These are phyloP conservation scores for Trichoderma sp. DNA, from an alignment of 2,329 filamentous ascomycete genomes.

Conservation along the genomic window DNA sequence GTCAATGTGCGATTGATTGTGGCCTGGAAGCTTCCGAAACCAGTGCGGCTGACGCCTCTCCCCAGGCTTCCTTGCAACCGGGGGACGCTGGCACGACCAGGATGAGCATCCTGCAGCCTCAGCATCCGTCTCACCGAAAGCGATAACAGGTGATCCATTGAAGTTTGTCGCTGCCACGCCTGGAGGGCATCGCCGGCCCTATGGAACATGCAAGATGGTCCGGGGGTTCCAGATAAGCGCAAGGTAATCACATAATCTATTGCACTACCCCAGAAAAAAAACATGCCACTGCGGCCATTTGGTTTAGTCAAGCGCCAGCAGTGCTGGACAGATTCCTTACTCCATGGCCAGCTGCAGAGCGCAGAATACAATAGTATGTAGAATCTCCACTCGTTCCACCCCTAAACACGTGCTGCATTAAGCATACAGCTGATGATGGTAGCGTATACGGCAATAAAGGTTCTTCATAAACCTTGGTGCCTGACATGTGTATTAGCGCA, in stretches of 20 bases:
- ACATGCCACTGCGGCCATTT: constrained; percentile 15
- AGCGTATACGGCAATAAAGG: background rate
- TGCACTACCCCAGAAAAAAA: constrained; percentile 6
- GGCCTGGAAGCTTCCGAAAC: constrained; percentile 2
- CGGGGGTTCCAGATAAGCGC: constrained; percentile 10
- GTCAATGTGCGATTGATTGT: background rate
- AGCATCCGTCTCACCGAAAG: constrained; percentile 28
- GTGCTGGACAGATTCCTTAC: background rate
- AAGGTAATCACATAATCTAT: background rate
- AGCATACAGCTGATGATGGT: background rate
- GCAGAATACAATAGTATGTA: background rate
- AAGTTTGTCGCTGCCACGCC: background rate
- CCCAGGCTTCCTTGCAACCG: constrained; percentile 27
- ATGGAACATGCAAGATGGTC: constrained; percentile 20
- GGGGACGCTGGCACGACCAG: constrained; percentile 4
- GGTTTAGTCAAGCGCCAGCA: background rate
- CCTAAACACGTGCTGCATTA: constrained; percentile 9
- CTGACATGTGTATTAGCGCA: background rate
- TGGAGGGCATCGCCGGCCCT: constrained; percentile 2
- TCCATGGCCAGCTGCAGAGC: background rate
- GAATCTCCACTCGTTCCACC: background rate
- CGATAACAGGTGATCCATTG: background rate
- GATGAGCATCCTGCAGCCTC: constrained; percentile 4
- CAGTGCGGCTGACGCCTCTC: constrained; percentile 4
- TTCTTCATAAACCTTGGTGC: background rate